Evolutionary conservation across 1,284 basidiomycete species (phyloP).

Genomic region (Leccinum fallax): DNA sequence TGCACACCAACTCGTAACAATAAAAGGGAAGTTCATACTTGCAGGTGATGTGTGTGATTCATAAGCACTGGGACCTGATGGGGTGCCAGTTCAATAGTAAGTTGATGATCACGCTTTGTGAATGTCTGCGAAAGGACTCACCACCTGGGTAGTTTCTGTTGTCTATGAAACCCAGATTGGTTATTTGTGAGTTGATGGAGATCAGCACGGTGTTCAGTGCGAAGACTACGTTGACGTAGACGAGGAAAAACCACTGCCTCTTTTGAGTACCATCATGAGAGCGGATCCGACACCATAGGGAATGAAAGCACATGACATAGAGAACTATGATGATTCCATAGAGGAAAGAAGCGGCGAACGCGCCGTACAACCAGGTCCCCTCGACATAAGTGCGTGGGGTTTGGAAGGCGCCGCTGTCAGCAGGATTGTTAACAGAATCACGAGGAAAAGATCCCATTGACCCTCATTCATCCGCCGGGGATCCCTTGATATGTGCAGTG

Average conservation of each 20-base stretch:
- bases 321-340: constrained; percentile 35
- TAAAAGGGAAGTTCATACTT: constrained; percentile 31
- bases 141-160: constrained; percentile 41
- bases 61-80: constrained; percentile 27
- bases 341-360: constrained; percentile 31
- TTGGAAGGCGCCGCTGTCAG: constrained; percentile 5
- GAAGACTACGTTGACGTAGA: constrained; percentile 37
- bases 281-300: constrained; percentile 31
- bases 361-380: constrained; percentile 35
- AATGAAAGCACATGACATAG: constrained; percentile 30
- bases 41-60: constrained; percentile 26
- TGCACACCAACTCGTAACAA: constrained; percentile 35
- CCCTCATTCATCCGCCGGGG: neutral
- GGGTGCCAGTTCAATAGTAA: neutral
- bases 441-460: neutral
- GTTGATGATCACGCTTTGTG: neutral
- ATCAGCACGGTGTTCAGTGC: constrained; percentile 36
- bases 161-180: constrained; percentile 38
- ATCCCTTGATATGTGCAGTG: neutral
- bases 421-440: neutral
- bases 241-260: constrained; percentile 30
- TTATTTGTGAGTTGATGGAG: constrained; percentile 27
- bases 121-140: constrained; percentile 3
- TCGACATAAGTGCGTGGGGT: constrained; percentile 24
- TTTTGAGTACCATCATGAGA: constrained; percentile 9